Evolutionary conservation across 1,284 basidiomycete species (phyloP).

Genomic region (Ceratobasidium sp.): DNA sequence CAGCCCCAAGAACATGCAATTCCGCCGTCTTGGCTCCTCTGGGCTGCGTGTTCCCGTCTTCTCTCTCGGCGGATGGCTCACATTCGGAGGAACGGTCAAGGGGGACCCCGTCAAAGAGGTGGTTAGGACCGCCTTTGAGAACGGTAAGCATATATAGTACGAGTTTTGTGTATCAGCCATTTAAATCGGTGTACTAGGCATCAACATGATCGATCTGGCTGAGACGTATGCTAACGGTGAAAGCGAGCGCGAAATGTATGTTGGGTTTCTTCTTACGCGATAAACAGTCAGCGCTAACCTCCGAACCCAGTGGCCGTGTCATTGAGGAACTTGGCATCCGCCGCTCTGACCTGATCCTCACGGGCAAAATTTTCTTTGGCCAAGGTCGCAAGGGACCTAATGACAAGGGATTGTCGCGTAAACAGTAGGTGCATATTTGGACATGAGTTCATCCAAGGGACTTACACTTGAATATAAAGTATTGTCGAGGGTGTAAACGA

Average conservation of each 20-base stretch:
- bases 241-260: constrained; percentile 70
- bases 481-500: constrained; percentile 80
- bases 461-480: neutral
- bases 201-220: constrained; percentile 68
- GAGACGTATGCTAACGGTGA: constrained; percentile 76
- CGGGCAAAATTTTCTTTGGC: constrained; percentile 62
- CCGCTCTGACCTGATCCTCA: constrained; percentile 59
- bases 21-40: constrained; percentile 76
- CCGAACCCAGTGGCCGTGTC: constrained; percentile 57
- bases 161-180: too few species aligned
- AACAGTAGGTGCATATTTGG: constrained; percentile 53
- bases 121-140: constrained; percentile 48
- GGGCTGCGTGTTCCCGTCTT: constrained; percentile 82
- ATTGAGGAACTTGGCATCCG: constrained; percentile 60
- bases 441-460: too few species aligned
- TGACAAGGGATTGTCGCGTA: constrained; percentile 53
- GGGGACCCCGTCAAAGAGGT: constrained; percentile 73
- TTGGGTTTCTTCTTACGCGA: neutral
- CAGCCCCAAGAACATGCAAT: constrained; percentile 69
- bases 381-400: constrained; percentile 54
- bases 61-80: constrained; percentile 82
- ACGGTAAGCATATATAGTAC: too few species aligned
- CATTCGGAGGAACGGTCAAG: constrained; percentile 73
- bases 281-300: too few species aligned
- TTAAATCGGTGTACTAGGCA: constrained; percentile 54